Evolutionary conservation across 768 basidiomycete genomes (phyloP).

Genomic region (Neoboletus brunneissimus): DNA sequence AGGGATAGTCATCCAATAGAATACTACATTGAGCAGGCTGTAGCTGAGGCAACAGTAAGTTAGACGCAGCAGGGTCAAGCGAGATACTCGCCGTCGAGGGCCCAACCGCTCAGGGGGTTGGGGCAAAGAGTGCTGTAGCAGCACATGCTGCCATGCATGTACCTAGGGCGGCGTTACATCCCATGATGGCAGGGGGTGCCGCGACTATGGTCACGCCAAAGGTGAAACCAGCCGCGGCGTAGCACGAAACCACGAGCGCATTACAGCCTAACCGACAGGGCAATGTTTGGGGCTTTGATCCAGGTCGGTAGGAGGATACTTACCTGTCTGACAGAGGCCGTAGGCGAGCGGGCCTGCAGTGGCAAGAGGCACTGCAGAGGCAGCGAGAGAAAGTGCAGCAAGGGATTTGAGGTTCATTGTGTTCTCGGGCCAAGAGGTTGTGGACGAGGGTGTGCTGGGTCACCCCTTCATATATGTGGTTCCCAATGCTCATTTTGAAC

Average conservation of each 20-base stretch:
- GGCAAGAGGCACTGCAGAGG: conserved; percentile 7
- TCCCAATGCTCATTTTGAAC: not conserved
- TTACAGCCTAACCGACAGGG: conserved; percentile 7
- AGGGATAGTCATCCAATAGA: not conserved
- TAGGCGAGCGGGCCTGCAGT: conserved; percentile 22
- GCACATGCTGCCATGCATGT: too few species aligned
- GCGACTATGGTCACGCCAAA: too few species aligned
- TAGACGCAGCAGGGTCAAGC: not conserved
- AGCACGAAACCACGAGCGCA: too few species aligned
- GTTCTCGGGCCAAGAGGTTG: not conserved
- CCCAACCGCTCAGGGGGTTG: too few species aligned
- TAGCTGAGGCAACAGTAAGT: not conserved
- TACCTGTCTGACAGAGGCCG: conserved; percentile 26
- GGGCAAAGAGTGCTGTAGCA: too few species aligned
- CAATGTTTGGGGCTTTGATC: too few species aligned
- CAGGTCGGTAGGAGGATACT: not conserved
- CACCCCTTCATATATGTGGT: conserved; percentile 1
- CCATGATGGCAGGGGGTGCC: too few species aligned
- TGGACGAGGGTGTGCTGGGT: not conserved
- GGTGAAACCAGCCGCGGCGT: too few species aligned
- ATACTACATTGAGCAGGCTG: not conserved
- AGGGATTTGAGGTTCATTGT: conserved; percentile 28
- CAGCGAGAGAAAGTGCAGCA: conserved; percentile 16
- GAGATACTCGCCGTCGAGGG: not conserved
- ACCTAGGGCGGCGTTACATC: too few species aligned